Evolutionary conservation across 2,329 filamentous ascomycete genomes (phyloP), one percentile per base, ranked within the genome.

Genomic region (Septoria linicola): DNA sequence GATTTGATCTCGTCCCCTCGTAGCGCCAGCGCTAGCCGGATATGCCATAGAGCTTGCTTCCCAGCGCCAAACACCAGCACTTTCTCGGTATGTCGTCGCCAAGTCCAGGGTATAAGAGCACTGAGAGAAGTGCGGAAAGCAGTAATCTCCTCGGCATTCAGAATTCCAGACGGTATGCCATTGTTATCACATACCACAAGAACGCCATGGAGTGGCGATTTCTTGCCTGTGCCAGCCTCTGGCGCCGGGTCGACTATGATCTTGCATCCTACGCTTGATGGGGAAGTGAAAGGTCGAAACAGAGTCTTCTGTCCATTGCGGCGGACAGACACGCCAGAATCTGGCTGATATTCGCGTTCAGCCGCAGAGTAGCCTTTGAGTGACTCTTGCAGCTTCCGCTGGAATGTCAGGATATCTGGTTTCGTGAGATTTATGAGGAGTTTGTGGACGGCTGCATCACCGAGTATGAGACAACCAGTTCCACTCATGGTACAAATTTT

Each of bases 41-140:
- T 66, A 58, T 79, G 76, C 76, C 76, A 79, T 49, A 75, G 68
- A 0, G 75, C 75, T 57, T 78, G 76, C 36, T 73, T 71, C 0
- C 76, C 76, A 0, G 75, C 73, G 7, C 76, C 76, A 53, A 78
- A 76, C 1, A 79, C 70, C 8, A 78, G 60, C 1, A 77, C 58
- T 1, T 68, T 66, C n/a, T 63, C 64, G 23, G 55, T 57, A 3
- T 23, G 16, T 8, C 50, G 52, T 1, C 65, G 49, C 36, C 48
- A 34, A 11, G 44, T 42, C 21, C 57, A 65, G 7, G 89, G 76
- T 20, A 84, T 82, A 47, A 85, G 80, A 3, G 85, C 86, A 1
- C 82, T 82, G 8, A 92, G 74, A 0, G 88, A 86, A 0, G 89
- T 93, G 54, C 89, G 83, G 69, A 92, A 93, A 2, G 86, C 88